Conservation (phyloP, 352 stramenopile genomes). For the Globisporangium spinosum region DNA sequence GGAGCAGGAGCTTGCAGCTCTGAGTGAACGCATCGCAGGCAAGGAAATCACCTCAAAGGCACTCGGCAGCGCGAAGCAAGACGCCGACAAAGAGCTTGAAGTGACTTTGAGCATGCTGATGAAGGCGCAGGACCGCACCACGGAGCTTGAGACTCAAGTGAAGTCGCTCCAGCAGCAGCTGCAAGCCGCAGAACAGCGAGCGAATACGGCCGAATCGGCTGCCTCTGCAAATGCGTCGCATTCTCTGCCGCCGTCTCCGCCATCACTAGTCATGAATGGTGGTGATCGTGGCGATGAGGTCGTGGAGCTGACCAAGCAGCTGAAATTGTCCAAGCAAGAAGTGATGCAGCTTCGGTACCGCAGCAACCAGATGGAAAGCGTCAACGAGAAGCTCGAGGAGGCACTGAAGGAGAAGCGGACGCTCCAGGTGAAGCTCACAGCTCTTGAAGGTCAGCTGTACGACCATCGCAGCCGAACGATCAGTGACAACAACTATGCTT, state of each 20-base stretch:
- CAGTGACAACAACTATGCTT: slow-evolving; percentile 44
- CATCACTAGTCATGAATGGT: slow-evolving; percentile 20
- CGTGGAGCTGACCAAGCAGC: slow-evolving; percentile 61
- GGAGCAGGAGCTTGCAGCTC: slow-evolving; percentile 28
- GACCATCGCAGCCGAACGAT: slow-evolving; percentile 69
- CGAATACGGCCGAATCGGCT: slow-evolving; percentile 9
- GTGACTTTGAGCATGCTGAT: slow-evolving; percentile 19
- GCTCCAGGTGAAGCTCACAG: slow-evolving; percentile 75
- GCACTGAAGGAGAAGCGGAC: slow-evolving; percentile 78
- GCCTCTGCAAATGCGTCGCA: neutral
- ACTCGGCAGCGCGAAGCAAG: slow-evolving; percentile 15
- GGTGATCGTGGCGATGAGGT: slow-evolving; percentile 36
- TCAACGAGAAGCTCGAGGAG: slow-evolving; percentile 64
- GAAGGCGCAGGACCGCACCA: slow-evolving; percentile 28
- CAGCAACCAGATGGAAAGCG: slow-evolving; percentile 72
- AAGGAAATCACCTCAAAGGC: slow-evolving; percentile 9
- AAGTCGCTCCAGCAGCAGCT: slow-evolving; percentile 45
- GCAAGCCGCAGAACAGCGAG: slow-evolving; percentile 23
- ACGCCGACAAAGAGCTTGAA: slow-evolving; percentile 26
- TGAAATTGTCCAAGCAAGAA: slow-evolving; percentile 75
- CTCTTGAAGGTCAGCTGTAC: slow-evolving; percentile 71
- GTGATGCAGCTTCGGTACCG: slow-evolving; percentile 83
- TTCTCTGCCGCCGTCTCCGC: slow-evolving; percentile 11
- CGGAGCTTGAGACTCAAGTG: slow-evolving; percentile 26
- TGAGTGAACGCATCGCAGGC: slow-evolving; percentile 22